Conservation (phyloP, 2,329 filamentous ascomycete genomes). For the Ceratocystis papillata region DNA sequence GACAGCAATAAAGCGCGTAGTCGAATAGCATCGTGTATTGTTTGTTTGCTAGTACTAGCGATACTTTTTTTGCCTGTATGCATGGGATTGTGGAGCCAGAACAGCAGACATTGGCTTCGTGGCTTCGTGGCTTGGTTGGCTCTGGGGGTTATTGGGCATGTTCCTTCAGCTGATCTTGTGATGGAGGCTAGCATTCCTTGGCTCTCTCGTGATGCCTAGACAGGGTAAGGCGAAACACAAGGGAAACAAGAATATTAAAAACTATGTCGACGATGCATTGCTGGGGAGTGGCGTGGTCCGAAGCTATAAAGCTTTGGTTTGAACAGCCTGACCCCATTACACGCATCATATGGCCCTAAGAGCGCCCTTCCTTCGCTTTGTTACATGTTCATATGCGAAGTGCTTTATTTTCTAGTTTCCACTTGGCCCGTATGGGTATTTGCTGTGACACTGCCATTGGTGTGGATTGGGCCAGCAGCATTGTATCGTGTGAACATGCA, state of each 20-base stretch:
- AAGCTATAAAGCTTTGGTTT: neutral
- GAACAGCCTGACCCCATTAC: no score
- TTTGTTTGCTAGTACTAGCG: neutral
- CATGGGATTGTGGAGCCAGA: neutral
- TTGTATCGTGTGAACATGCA: neutral
- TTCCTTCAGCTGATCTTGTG: constrained; percentile 12
- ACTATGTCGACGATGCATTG: neutral
- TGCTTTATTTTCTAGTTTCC: no score
- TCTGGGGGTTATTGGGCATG: neutral
- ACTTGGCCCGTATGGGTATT: no score
- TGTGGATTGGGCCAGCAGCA: neutral
- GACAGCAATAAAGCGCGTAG: neutral
- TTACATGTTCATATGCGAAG: no score
- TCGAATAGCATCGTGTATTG: neutral
- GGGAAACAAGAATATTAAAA: neutral
- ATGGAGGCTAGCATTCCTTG: neutral
- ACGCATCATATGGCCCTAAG: no score
- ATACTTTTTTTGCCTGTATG: neutral
- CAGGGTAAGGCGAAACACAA: neutral
- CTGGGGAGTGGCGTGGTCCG: neutral
- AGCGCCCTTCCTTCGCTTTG: no score
- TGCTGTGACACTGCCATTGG: no score
- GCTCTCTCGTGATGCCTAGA: neutral
- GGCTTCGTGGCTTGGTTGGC: neutral
- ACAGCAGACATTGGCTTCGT: neutral